Conservation (phyloP, 148 eudicot genomes). For the Fallopia convolvulus region DNA sequence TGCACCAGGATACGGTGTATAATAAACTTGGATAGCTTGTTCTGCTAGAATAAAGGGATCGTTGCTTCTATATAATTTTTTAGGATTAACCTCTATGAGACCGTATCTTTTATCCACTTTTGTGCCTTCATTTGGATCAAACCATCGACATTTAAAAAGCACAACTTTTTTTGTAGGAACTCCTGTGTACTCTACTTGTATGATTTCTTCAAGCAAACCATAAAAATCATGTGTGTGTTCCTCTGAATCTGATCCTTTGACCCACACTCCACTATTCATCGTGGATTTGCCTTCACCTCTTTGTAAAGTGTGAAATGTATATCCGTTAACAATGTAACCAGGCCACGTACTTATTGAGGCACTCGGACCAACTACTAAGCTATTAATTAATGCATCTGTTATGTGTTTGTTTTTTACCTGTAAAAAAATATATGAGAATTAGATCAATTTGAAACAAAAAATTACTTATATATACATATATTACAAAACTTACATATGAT, state of each 20-base stretch:
- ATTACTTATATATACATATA: too few species aligned
- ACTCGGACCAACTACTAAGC: neutral
- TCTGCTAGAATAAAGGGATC: neutral
- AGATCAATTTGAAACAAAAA: too few species aligned
- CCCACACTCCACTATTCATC: neutral
- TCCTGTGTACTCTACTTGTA: neutral
- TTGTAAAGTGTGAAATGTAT: neutral
- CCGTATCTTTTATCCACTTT: neutral
- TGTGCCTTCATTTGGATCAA: neutral
- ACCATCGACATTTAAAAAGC: neutral
- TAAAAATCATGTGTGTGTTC: neutral
- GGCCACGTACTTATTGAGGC: neutral
- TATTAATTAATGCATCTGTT: neutral
- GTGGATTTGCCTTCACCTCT: neutral
- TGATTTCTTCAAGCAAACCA: neutral
- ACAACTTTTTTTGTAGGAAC: neutral
- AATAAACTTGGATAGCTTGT: neutral
- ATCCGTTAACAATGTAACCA: neutral
- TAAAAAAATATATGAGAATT: neutral
- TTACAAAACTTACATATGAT: too few species aligned
- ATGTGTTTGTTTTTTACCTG: neutral
- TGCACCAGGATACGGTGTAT: neutral
- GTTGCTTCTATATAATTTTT: too few species aligned
- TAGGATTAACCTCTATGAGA: neutral
- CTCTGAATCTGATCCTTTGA: neutral